phyloP scores from a whole-genome alignment of 1,139 yeast genomes.

The Yamadazyma jaroonii region DNA sequence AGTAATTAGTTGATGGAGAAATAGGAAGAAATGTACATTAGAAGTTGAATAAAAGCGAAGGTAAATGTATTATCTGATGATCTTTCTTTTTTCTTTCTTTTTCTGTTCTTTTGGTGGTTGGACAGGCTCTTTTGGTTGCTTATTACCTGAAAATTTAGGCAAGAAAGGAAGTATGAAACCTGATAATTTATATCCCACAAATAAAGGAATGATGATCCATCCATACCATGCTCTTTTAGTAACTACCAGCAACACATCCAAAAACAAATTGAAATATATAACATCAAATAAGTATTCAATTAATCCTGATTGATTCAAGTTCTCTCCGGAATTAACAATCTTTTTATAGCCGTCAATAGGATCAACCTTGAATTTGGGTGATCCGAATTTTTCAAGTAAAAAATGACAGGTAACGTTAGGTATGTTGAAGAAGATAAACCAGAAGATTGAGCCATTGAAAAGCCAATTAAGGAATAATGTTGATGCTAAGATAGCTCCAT shows the following conservation, averaged over 20 bases:
- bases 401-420: conserved; percentile 59
- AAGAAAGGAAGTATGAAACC: conserved; percentile 13
- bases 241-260: conserved; percentile 53
- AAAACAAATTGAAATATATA: conserved; percentile 64
- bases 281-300: conserved; percentile 78
- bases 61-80: neutral
- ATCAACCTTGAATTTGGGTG: conserved; percentile 52
- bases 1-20: too few species aligned
- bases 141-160: neutral
- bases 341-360: conserved; percentile 30
- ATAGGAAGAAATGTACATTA: too few species aligned
- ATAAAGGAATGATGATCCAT: conserved; percentile 45
- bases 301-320: conserved; percentile 62
- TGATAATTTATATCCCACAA: conserved; percentile 52
- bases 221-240: conserved; percentile 63
- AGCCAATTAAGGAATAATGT: conserved; percentile 34
- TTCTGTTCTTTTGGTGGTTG: conserved; percentile 13
- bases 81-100: conserved; percentile 14
- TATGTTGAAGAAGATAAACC: conserved; percentile 52
- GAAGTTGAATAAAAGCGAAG: too few species aligned
- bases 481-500: conserved; percentile 19
- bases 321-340: conserved; percentile 59
- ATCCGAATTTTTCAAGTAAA: conserved; percentile 60
- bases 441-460: conserved; percentile 54
- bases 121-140: conserved; percentile 3